Conservation (phyloP, 345 rosid genomes). For the Camelina neglecta region DNA sequence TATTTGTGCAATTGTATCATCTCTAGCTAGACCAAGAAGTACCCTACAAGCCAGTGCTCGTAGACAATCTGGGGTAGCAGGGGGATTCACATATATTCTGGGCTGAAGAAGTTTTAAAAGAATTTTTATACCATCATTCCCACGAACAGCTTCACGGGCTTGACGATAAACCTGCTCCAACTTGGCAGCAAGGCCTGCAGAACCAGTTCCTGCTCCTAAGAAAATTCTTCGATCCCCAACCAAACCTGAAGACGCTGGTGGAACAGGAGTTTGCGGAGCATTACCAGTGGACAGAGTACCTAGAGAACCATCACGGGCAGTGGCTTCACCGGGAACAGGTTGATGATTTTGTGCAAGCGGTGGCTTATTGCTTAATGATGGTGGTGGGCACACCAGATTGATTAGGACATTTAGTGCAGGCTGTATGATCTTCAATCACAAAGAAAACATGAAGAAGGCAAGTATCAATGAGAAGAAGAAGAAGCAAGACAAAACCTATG, state of each 20-base stretch:
- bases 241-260: constrained; percentile 72
- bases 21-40: constrained; percentile 97
- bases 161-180: constrained; percentile 95
- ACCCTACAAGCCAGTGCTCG: constrained; percentile 96
- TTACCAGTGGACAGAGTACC: constrained; percentile 50
- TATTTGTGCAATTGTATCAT: constrained; percentile 94
- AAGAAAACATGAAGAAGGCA: constrained; percentile 26
- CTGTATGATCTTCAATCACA: constrained; percentile 79
- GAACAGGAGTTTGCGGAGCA: constrained; percentile 63
- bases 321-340: constrained; percentile 50
- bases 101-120: constrained; percentile 96
- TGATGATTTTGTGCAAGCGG: constrained; percentile 46
- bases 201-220: constrained; percentile 96
- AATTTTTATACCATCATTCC: constrained; percentile 96
- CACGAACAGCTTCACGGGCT: constrained; percentile 96
- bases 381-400: constrained; percentile 98
- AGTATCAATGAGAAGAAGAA: constrained; percentile 33
- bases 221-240: constrained; percentile 97
- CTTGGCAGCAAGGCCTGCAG: constrained; percentile 97
- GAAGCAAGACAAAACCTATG: constrained; percentile 26
- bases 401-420: constrained; percentile 89
- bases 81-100: constrained; percentile 76
- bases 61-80: constrained; percentile 90
- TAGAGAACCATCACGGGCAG: constrained; percentile 48
- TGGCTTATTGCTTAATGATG: constrained; percentile 91